Conservation (phyloP, 108 stramenopile species). For the Pseudonitzschia pungens region DNA sequence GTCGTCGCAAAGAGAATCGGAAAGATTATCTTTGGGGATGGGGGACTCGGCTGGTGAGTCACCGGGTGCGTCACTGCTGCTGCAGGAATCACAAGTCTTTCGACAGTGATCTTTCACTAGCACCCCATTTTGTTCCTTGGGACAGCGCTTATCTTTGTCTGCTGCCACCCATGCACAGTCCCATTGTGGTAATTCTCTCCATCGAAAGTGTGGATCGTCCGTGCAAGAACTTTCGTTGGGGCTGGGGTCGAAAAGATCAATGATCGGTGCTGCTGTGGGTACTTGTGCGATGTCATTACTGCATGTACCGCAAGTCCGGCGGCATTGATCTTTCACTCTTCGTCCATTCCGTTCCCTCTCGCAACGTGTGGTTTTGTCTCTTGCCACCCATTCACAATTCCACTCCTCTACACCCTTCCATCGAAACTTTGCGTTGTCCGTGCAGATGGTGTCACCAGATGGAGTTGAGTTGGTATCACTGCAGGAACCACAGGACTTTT, state of each 20-base stretch:
- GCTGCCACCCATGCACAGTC: neutral
- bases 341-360: neutral
- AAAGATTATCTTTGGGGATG: no score
- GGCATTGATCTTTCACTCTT: neutral
- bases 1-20: no score
- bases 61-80: neutral
- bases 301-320: neutral
- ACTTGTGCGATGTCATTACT: no score
- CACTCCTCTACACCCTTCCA: neutral
- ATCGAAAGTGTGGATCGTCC: neutral
- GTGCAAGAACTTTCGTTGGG: neutral
- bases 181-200: neutral
- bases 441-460: neutral
- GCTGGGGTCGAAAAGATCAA: no score
- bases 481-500: neutral
- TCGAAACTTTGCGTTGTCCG: neutral
- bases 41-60: neutral
- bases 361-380: neutral
- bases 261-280: no score
- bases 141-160: neutral
- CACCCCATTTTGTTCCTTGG: neutral
- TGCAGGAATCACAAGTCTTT: neutral
- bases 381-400: neutral
- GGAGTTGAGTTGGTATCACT: neutral
- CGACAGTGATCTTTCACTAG: neutral